phyloP scores from a whole-genome alignment of 2,329 filamentous ascomycete genomes.

The Herpotrichia juniperi region DNA sequence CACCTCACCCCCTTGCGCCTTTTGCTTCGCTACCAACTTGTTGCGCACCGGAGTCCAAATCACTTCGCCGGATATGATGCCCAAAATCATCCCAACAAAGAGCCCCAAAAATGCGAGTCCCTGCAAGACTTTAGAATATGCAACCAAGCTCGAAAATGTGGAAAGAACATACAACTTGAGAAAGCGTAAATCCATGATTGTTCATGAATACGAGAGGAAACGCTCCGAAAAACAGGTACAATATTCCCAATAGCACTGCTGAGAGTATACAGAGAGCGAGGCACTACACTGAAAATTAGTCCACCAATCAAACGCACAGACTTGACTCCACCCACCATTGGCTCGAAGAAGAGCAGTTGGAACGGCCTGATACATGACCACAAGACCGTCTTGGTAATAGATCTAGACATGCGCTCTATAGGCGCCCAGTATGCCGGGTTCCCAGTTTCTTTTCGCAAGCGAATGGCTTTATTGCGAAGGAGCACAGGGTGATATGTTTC shows the following conservation, averaged over 20 bases:
- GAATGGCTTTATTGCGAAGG: constrained; percentile 73
- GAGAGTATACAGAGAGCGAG: constrained; percentile 81
- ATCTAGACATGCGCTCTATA: constrained; percentile 74
- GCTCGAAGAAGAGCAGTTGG: constrained; percentile 79
- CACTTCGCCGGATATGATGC: constrained; percentile 64
- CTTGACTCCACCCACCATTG: constrained; percentile 63
- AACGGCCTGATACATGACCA: constrained; percentile 69
- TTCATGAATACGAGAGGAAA: constrained; percentile 79
- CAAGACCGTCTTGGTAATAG: constrained; percentile 61
- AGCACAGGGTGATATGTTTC: constrained; percentile 83
- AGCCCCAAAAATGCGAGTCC: constrained; percentile 73
- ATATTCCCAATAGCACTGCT: constrained; percentile 81
- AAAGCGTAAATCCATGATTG: constrained; percentile 77
- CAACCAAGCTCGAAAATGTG: not conserved
- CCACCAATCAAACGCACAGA: constrained; percentile 24
- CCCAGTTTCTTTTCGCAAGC: constrained; percentile 75
- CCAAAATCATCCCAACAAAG: constrained; percentile 70
- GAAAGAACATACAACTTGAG: constrained; percentile 63
- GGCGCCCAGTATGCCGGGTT: constrained; percentile 77
- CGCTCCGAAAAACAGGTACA: constrained; percentile 87
- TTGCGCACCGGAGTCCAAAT: constrained; percentile 68
- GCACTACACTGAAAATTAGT: constrained; percentile 52
- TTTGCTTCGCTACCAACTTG: constrained; percentile 62
- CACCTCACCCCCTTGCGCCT: constrained; percentile 56
- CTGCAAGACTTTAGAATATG: not conserved